These are phyloP conservation scores for Biscogniauxia marginata DNA, from an alignment of 2,329 filamentous ascomycete genomes.

Conservation along the genomic window DNA sequence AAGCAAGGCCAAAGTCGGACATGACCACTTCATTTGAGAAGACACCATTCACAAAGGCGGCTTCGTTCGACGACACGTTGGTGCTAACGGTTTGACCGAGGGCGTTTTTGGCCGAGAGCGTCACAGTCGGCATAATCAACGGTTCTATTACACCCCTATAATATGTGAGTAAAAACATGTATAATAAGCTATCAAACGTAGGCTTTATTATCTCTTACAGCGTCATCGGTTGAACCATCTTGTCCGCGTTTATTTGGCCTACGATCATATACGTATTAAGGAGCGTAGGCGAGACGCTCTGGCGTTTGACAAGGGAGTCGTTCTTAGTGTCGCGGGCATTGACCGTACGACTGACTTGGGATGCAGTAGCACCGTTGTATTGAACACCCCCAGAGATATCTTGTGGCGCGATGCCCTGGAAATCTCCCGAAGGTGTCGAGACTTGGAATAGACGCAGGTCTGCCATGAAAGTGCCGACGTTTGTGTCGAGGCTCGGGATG, in stretches of 20 bases:
- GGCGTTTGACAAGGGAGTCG: conserved; percentile 17
- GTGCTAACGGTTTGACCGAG: conserved; percentile 55
- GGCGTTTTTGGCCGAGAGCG: conserved; percentile 57
- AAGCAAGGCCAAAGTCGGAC: conserved; percentile 49
- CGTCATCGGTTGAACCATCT: conserved; percentile 55
- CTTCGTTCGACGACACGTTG: conserved; percentile 67
- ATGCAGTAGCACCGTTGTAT: conserved; percentile 55
- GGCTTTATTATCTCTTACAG: conserved; percentile 51
- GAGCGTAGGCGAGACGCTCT: conserved; percentile 36
- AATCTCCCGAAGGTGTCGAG: conserved; percentile 54
- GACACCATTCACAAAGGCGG: conserved; percentile 68
- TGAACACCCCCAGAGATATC: conserved; percentile 55
- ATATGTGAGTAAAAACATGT: conserved; percentile 3
- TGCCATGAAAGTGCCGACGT: conserved; percentile 70
- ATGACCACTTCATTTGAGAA: conserved; percentile 60
- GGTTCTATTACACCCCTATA: conserved; percentile 57
- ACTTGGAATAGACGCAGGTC: conserved; percentile 75
- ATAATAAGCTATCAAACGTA: not conserved
- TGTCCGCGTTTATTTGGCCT: conserved; percentile 61
- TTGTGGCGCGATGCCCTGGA: conserved; percentile 49
- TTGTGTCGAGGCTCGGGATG: conserved; percentile 66
- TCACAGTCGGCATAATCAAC: conserved; percentile 66
- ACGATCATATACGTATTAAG: conserved; percentile 67
- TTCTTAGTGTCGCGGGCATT: conserved; percentile 20
- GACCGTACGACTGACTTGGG: conserved; percentile 36